Conservation (phyloP, 1,139 yeast species). For the Geotrichum histeridarum region DNA sequence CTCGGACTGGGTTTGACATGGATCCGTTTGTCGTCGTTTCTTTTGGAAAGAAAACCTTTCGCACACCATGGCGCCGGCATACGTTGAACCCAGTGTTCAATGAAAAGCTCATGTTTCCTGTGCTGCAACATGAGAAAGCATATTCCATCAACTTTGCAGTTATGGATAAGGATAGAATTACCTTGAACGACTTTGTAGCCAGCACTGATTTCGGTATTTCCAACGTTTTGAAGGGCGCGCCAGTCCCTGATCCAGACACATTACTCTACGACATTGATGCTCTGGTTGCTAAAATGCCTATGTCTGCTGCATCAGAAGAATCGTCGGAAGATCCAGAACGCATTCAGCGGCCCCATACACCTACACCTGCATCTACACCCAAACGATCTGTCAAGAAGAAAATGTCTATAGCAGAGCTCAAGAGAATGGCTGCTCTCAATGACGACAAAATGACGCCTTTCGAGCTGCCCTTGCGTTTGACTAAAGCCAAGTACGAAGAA, state of each 20-base stretch:
- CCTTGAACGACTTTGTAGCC: constrained; percentile 81
- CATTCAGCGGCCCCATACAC: no score
- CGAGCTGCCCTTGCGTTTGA: constrained; percentile 39
- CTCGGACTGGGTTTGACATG: constrained; percentile 82
- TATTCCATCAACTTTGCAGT: constrained; percentile 67
- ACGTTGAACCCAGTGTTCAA: constrained; percentile 77
- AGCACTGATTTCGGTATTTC: constrained; percentile 50
- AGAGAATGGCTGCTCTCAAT: neutral
- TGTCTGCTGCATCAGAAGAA: neutral
- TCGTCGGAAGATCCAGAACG: neutral
- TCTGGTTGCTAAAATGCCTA: constrained; percentile 7
- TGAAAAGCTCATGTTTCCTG: constrained; percentile 75
- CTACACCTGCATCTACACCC: neutral
- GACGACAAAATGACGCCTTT: constrained; percentile 24
- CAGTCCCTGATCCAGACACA: constrained; percentile 32
- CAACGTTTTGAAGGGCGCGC: constrained; percentile 44
- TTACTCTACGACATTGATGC: constrained; percentile 32
- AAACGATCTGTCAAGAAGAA: neutral
- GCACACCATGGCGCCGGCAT: constrained; percentile 83
- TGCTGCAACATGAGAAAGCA: constrained; percentile 58
- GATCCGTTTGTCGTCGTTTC: constrained; percentile 93
- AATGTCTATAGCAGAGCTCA: neutral
- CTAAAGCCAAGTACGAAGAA: constrained; percentile 34
- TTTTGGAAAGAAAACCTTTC: constrained; percentile 80
- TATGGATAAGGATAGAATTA: constrained; percentile 76